Base-by-base conservation (phyloP, 306 rosid species). In the Ochetophila trinervis region DNA sequence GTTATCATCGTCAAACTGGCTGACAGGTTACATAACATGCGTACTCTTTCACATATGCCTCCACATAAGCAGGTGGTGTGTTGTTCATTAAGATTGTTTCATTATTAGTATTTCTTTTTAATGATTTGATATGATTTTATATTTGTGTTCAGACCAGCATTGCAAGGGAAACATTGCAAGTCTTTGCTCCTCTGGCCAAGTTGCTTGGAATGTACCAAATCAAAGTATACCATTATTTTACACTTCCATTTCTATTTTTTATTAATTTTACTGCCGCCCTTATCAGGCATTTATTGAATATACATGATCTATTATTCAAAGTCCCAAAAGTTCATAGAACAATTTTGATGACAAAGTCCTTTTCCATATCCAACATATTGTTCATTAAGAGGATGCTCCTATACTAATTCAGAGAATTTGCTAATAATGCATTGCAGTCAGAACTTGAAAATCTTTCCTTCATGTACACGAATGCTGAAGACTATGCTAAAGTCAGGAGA, bases 181-280 rank as follows among this genome's bases (percentile, higher is more conserved):
- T 94, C 73, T 94, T 94, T 84, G 99, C 99, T 67, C 99, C 99
- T 68, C 88, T 94, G 74, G 99, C 99, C 20, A 94, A 88, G 95
- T 87, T 94, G 86, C 95, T 94, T 75, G 99, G 99, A 69, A 94
- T 94, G 96, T 86, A 90, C 81, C 96, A 94, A 76, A 90, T 94
- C 72, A 94, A 94, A 96, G 99, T 94, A 84, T 80, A 57, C 17
- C 71, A n/a, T 51, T 55, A 44, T 62, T 8, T 42, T 44, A 20
- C 20, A 1, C 3, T 21, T 11, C 8, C 32, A 42, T 55, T 24
- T 3, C 36, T 6, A 72, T 53, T 2, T 61, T 19, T 18, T 20
- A 40, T 42, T 24, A 49, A 21, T 35, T 18, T 27, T 57, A 12
- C 52, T 36, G 56, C 15, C 9, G 22, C 36, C 57, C 53, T 23